These are phyloP conservation scores for Fusarium acutatum DNA, from an alignment of 2,329 filamentous ascomycete species.

Conservation along the genomic window DNA sequence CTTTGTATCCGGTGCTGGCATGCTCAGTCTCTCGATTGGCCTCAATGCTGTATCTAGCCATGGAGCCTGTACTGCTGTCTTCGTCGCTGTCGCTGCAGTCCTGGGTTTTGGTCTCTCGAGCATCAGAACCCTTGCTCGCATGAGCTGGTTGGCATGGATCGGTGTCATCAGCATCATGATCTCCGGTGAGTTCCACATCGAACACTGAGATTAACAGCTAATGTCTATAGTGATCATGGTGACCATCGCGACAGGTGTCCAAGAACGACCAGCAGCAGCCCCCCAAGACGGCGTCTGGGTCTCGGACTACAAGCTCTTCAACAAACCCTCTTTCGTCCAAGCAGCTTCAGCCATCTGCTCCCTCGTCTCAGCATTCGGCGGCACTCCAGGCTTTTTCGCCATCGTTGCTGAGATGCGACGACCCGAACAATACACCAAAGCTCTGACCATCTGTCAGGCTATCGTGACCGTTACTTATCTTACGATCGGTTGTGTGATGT, in stretches of 20 bases:
- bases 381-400: conserved; percentile 47
- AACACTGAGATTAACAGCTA: not conserved
- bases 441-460: conserved; percentile 38
- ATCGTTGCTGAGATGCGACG: conserved; percentile 46
- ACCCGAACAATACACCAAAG: conserved; percentile 39
- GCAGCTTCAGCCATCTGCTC: conserved; percentile 45
- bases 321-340: conserved; percentile 44
- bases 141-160: conserved; percentile 46
- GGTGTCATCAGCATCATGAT: conserved; percentile 23
- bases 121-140: conserved; percentile 43
- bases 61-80: conserved; percentile 50
- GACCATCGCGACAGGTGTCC: conserved; percentile 34
- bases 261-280: conserved; percentile 23
- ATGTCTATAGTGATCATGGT: conserved; percentile 19
- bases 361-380: conserved; percentile 49
- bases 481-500: conserved; percentile 50
- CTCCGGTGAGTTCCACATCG: not conserved
- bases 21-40: conserved; percentile 47
- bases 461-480: conserved; percentile 46
- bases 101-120: conserved; percentile 43
- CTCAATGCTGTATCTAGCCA: conserved; percentile 52
- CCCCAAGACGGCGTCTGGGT: conserved; percentile 34
- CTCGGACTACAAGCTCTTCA: conserved; percentile 45
- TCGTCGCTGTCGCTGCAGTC: conserved; percentile 47
- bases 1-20: conserved; percentile 27